Evolutionary conservation across 2,329 filamentous ascomycete species (phyloP), one percentile per base, ranked within the genome.

Genomic region (Venturia oleaginea): DNA sequence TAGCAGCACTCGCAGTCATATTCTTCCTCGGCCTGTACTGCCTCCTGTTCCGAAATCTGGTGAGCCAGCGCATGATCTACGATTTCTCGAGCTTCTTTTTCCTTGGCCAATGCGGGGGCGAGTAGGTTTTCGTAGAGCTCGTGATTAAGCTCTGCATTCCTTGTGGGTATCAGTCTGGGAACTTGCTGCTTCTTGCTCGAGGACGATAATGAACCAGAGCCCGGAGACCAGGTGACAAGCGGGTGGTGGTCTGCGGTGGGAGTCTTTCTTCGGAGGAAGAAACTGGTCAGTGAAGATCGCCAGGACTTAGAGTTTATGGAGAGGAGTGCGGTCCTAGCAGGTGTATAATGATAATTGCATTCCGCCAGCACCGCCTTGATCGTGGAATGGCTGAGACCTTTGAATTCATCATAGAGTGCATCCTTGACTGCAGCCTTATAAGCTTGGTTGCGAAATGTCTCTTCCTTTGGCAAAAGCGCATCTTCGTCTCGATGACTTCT

Each of bases 1-100:
- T 83, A 94, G 76, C 90, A 94, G 76, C 90, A 93, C 69, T 86
- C 84, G 74, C 90, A 94, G 72, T 94, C 90, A 72, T 81, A 81
- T 66, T 81, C 73, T 32, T 79, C 79, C 22, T 75, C 75, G 4
- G 75, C 73, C 55, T 76, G 73, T 66, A 80, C 77, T 19, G 81
- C 79, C 70, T 82, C 76, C 22, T 75, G 74, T 65, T 81, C 79
- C 66, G 81, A 81, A 66, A 81, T 72, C 63, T 78, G 68, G 24
- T 71, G 67, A 10, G 81, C 81, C n/a, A 79, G 64, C 37, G 71
- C 70, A 30, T 69, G 71, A 68, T 83, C 80, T 6, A 71, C 64
- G 4, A 68, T 68, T 11, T 78, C 66, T 61, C 77, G 76, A 34
- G 78, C 75, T 30, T 73, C 72, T 5, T 73, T 72, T 54, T 75